A percentile compares a stretch with the other conserved stretches of the same genome.
Conservation (phyloP, 2,329 filamentous ascomycete genomes). For the Colletotrichum brevisporum region DNA sequence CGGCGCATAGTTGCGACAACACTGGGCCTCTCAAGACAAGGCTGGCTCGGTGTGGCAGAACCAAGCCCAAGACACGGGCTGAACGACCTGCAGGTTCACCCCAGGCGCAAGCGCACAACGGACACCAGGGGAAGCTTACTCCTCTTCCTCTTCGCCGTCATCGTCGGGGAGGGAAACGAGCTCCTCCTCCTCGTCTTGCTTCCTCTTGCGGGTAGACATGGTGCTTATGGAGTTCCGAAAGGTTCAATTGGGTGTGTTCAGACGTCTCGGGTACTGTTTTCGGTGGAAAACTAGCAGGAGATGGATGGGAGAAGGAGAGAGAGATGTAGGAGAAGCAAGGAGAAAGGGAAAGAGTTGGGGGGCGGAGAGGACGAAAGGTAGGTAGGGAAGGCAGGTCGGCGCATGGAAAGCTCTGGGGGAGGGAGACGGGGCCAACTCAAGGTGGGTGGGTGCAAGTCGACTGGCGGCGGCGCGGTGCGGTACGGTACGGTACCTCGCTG, state of each 20-base stretch:
- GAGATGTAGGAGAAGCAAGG: slow-evolving; percentile 33
- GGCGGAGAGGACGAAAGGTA: slow-evolving; percentile 34
- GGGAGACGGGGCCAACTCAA: slow-evolving; percentile 35
- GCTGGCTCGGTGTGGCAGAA: neutral
- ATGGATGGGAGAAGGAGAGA: slow-evolving; percentile 28
- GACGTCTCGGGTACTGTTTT: neutral
- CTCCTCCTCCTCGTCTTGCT: slow-evolving; percentile 67
- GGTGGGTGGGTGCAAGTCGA: slow-evolving; percentile 38
- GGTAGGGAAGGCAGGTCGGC: slow-evolving; percentile 38
- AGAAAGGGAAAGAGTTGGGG: slow-evolving; percentile 37
- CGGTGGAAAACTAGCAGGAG: slow-evolving; percentile 7
- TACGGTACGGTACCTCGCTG: neutral
- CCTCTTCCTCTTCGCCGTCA: slow-evolving; percentile 67
- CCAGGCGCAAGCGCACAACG: neutral
- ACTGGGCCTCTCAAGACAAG: neutral
- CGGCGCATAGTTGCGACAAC: slow-evolving; percentile 23
- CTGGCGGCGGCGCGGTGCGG: slow-evolving; percentile 26
- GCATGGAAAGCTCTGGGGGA: slow-evolving; percentile 39
- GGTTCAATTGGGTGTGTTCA: slow-evolving; percentile 46
- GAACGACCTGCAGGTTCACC: neutral
- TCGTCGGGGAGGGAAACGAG: slow-evolving; percentile 68
- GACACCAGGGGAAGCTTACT: slow-evolving; percentile 56
- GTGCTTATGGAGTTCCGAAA: slow-evolving; percentile 39
- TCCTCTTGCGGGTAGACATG: slow-evolving; percentile 69
- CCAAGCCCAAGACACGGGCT: neutral